These are phyloP conservation scores for Lepidium sativum DNA, from an alignment of 345 rosid species.

Conservation along the genomic window DNA sequence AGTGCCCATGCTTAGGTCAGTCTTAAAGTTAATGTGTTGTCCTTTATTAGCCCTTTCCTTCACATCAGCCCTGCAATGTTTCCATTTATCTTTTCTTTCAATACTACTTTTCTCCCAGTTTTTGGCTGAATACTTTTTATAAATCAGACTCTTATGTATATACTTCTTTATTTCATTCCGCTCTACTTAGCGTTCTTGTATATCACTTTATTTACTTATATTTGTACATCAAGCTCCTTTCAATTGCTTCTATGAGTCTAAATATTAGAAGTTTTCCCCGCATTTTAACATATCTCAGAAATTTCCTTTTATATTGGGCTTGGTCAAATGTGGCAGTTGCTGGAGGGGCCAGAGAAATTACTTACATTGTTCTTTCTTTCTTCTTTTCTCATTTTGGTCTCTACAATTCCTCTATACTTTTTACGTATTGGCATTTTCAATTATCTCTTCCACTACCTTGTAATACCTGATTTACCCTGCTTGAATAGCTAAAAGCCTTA, in stretches of 20 bases:
- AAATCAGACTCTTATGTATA: neutral
- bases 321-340: neutral
- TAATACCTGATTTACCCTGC: neutral
- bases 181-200: constrained; percentile 6
- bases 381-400: neutral
- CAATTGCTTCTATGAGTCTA: neutral
- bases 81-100: constrained; percentile 35
- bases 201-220: neutral
- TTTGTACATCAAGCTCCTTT: neutral
- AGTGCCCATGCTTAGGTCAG: constrained; percentile 85
- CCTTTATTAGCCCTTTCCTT: constrained; percentile 52
- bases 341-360: neutral
- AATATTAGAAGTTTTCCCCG: neutral
- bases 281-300: neutral
- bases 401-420: too few relatives aligned
- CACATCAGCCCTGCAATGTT: constrained; percentile 46
- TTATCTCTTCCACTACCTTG: neutral
- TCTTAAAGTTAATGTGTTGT: constrained; percentile 53
- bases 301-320: neutral
- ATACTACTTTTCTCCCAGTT: constrained; percentile 26
- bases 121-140: constrained; percentile 29
- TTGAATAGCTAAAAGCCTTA: neutral
- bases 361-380: neutral
- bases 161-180: constrained; percentile 15
- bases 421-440: neutral